Evolutionary conservation across 1,284 basidiomycete species (phyloP).

Genomic region (Heterobasidion annosum): DNA sequence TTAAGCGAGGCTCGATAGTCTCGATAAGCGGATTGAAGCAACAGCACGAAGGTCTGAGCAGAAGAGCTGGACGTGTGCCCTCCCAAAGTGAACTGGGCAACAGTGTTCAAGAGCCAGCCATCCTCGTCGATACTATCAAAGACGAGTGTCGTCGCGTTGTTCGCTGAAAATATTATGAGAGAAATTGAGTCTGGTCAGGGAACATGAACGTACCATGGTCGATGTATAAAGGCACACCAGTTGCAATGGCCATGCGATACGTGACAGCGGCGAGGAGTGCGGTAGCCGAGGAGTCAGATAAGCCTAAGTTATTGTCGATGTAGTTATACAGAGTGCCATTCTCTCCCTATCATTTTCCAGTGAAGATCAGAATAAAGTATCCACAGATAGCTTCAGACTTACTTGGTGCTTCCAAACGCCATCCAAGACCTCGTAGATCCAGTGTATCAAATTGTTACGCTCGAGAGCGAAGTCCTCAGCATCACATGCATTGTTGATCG

Average conservation of each 20-base stretch:
- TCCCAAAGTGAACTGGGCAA: slow-evolving; percentile 29
- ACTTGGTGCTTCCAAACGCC: slow-evolving; percentile 43
- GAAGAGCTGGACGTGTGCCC: too few relatives aligned
- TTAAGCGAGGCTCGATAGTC: too few relatives aligned
- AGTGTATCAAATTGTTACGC: slow-evolving; percentile 37
- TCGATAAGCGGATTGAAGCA: too few relatives aligned
- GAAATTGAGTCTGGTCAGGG: too few relatives aligned
- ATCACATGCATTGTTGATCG: slow-evolving; percentile 38
- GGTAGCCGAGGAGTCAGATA: slow-evolving; percentile 41
- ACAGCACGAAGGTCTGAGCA: too few relatives aligned
- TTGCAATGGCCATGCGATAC: slow-evolving; percentile 29
- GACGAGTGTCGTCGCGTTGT: slow-evolving; percentile 28
- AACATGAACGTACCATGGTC: slow-evolving; percentile 4
- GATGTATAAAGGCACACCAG: slow-evolving; percentile 21
- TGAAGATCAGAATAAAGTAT: not conserved
- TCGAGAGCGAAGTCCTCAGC: slow-evolving; percentile 30
- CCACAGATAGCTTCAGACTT: slow-evolving; percentile 6
- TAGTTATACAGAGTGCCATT: slow-evolving; percentile 43
- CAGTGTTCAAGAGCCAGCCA: slow-evolving; percentile 52
- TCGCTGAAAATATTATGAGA: slow-evolving; percentile 20
- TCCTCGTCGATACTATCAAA: slow-evolving; percentile 27
- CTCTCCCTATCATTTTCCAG: slow-evolving; percentile 17
- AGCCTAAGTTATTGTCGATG: slow-evolving; percentile 31
- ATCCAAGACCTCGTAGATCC: slow-evolving; percentile 51
- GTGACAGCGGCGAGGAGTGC: slow-evolving; percentile 44